A percentile compares a stretch with the other conserved stretches of the same genome.
These are phyloP conservation scores for Fraxinus sp. DNA, from an alignment of 305 asterid species.

Conservation along the genomic window DNA sequence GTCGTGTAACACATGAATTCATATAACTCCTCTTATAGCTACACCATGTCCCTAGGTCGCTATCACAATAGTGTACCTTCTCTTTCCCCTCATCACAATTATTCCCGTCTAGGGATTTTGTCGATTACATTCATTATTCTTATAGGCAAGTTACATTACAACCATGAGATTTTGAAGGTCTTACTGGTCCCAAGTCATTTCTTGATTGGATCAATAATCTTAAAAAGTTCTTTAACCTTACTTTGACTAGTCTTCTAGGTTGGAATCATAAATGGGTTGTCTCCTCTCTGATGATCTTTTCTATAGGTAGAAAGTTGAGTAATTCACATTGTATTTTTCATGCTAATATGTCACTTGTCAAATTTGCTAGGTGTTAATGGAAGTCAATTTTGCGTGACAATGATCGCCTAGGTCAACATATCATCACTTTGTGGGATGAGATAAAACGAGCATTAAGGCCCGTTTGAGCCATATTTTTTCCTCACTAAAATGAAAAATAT, in stretches of 20 bases:
- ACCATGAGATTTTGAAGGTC: neutral
- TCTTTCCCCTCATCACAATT: neutral
- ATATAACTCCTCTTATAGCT: neutral
- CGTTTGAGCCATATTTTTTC: no score
- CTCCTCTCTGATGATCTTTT: no score
- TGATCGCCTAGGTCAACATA: neutral
- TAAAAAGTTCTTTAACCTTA: neutral
- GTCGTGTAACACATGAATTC: neutral
- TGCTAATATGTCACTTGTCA: neutral
- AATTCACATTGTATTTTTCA: neutral
- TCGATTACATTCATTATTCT: neutral
- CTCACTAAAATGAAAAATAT: no score
- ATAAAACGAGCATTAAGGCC: neutral
- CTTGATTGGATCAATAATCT: neutral
- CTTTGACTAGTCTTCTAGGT: no score
- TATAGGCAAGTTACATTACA: neutral
- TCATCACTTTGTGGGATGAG: neutral
- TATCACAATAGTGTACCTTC: neutral
- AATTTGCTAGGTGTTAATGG: neutral
- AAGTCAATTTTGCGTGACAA: neutral
- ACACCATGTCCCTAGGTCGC: neutral
- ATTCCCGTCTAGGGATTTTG: neutral
- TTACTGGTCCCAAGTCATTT: neutral
- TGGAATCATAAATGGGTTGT: no score
- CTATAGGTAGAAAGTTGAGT: neutral